phyloP scores from a whole-genome alignment of 805 yeast species.

The Nakazawaea laoshanensis region DNA sequence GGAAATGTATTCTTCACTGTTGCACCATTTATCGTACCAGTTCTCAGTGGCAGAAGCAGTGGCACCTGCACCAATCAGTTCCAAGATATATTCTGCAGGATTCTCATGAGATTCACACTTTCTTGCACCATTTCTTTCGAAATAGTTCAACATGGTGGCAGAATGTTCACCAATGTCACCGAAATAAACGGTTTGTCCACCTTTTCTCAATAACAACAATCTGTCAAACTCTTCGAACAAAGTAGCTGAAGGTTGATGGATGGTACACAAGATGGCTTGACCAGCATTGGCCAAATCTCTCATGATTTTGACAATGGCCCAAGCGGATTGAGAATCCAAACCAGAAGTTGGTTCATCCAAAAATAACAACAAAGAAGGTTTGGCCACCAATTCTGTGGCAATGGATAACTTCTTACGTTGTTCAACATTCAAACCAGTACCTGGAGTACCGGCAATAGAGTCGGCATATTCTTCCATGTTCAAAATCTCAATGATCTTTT shows the following conservation, averaged over 20 bases:
- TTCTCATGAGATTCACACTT: conserved; percentile 29
- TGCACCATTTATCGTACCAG: conserved; percentile 24
- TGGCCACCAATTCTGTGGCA: conserved; percentile 39
- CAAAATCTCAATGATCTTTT: conserved; percentile 30
- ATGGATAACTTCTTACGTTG: conserved; percentile 34
- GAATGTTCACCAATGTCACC: conserved; percentile 30
- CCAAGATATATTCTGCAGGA: conserved; percentile 36
- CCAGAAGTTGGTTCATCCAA: conserved; percentile 50
- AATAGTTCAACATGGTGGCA: conserved; percentile 22
- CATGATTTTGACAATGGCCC: conserved; percentile 39
- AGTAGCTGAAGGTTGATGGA: conserved; percentile 48
- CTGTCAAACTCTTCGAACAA: conserved; percentile 39
- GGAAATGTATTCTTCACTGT: conserved; percentile 16
- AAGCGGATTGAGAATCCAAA: conserved; percentile 42
- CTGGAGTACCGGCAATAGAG: conserved; percentile 30
- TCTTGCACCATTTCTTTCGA: conserved; percentile 30
- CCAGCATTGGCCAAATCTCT: conserved; percentile 36
- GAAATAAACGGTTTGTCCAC: conserved; percentile 39
- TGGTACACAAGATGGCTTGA: conserved; percentile 47
- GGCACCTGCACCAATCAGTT: conserved; percentile 37
- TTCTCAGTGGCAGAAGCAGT: conserved; percentile 28
- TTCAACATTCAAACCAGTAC: conserved; percentile 33
- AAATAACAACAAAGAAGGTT: conserved; percentile 35
- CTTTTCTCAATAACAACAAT: conserved; percentile 36
- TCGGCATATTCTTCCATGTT: conserved; percentile 38